Evolutionary conservation across 2,329 filamentous ascomycete species (phyloP).

Genomic region (Malbranchea cinnamomea): DNA sequence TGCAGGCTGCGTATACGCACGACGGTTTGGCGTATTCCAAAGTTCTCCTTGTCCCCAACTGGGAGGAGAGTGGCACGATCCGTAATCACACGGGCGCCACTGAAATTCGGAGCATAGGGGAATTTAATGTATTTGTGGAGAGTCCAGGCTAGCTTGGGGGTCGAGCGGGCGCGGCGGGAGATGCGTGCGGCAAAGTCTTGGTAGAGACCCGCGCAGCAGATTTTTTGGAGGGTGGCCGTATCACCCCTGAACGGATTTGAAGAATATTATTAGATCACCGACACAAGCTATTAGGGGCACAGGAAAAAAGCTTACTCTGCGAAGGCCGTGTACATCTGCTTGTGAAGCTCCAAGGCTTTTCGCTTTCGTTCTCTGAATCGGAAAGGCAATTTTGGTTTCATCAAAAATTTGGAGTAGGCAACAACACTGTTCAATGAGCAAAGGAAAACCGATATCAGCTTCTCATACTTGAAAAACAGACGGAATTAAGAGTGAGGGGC

Average conservation of each 20-base stretch:
- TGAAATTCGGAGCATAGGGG: constrained; percentile 21
- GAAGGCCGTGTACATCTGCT: constrained; percentile 33
- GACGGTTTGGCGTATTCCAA: constrained; percentile 26
- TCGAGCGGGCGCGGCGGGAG: constrained; percentile 17
- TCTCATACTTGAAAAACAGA: not conserved
- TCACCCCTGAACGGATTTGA: constrained; percentile 19
- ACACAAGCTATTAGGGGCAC: no score
- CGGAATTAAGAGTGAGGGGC: constrained; percentile 6
- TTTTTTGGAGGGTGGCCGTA: constrained; percentile 18
- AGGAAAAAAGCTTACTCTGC: constrained; percentile 22
- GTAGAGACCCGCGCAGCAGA: constrained; percentile 26
- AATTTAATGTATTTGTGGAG: constrained; percentile 23
- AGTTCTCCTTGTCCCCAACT: constrained; percentile 20
- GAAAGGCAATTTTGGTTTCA: constrained; percentile 18
- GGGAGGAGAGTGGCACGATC: constrained; percentile 29
- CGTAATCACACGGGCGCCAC: constrained; percentile 24
- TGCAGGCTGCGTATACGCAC: constrained; percentile 26
- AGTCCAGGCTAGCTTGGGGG: constrained; percentile 20
- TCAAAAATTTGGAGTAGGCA: constrained; percentile 19
- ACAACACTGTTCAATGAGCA: constrained; percentile 13
- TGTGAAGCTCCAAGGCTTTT: constrained; percentile 28
- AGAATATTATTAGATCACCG: constrained; percentile 9
- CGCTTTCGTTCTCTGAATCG: constrained; percentile 20
- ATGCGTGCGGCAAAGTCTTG: constrained; percentile 21
- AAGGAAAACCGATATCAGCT: not conserved